Evolutionary conservation across 1,284 basidiomycete genomes (phyloP), one percentile per base, ranked within the genome.

Genomic region (Polyporus tsugae): DNA sequence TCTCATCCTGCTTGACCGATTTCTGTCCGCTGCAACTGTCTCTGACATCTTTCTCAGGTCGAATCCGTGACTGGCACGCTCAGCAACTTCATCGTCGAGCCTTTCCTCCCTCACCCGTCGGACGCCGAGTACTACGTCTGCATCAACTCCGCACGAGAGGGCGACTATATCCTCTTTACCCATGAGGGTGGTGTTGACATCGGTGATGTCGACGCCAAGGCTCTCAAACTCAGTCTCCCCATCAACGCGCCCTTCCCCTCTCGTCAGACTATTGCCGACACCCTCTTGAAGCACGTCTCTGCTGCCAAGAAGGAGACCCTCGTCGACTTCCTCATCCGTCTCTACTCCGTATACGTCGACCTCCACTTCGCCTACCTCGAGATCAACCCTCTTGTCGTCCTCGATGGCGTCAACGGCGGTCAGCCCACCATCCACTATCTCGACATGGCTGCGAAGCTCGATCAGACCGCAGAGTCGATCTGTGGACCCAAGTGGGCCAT

Each of bases 401-500:
- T 98, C 76, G 96, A 98, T 81, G 91, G 87, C 71, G 92, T 89
- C 71, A 84, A 89, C 76, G 87, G 87, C 75, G 89, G 88, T 71
- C 85, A 91, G 75, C 91, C 93, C 66, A 90, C 91, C 73, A 96
- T 99, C 77, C 92, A 94, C 82, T 99, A 97, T 86, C 92, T 99
- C 75, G 98, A 99, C 82, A 99, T 99, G 97, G 98, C 97, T 61
- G 97, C 97, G 80, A 99, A 99, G 88, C 94, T 99, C 76, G 98
- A 99, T 82, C 95, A 96, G 82, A 99, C 97, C 25, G 98, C 97
- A 68, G 98, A 99, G 85, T 97, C 93, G 81, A 94, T 99, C 78
- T 98, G 96, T 78, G 97, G 98, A 46, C 95, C 96, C 78, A 99
- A 98, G 85, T 99, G 97, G 97, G 95, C 97, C 60, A 93, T 99